Evolutionary conservation across 2,329 filamentous ascomycete species (phyloP).

Genomic region (Fusarium caatingaense): DNA sequence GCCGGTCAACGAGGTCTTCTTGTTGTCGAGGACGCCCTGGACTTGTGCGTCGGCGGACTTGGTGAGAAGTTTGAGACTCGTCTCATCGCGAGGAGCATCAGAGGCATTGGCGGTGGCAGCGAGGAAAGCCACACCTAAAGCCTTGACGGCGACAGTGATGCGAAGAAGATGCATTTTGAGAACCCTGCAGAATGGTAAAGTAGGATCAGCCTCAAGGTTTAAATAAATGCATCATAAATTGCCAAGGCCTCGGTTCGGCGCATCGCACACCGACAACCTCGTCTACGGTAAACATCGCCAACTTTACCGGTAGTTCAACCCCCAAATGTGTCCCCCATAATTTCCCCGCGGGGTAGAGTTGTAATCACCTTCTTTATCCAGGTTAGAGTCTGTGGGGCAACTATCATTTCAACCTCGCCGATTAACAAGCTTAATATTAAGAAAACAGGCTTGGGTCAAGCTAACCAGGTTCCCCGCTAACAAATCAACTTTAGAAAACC

Average conservation of each 20-base stretch:
- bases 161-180: background rate
- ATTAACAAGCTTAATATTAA: constrained; percentile 19
- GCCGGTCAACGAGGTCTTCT: constrained; percentile 9
- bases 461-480: background rate
- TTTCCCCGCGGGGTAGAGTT: constrained; percentile 8
- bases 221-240: background rate
- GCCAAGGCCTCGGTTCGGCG: constrained; percentile 29
- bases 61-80: constrained; percentile 10
- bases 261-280: constrained; percentile 7
- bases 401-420: background rate
- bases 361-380: background rate
- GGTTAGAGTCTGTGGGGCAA: constrained; percentile 1
- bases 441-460: background rate
- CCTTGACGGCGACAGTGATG: background rate
- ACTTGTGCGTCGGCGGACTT: constrained; percentile 9
- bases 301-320: background rate
- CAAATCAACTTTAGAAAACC: background rate
- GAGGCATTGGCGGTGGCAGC: background rate
- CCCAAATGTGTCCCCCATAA: background rate
- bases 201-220: background rate
- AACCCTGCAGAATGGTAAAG: background rate
- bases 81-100: background rate
- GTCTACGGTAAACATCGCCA: constrained; percentile 6
- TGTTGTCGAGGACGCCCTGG: background rate
- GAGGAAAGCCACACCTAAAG: background rate